Evolutionary conservation across 495 filamentous ascomycete species (phyloP), one percentile per base, ranked within the genome.

Genomic region (Patellaria atrata): DNA sequence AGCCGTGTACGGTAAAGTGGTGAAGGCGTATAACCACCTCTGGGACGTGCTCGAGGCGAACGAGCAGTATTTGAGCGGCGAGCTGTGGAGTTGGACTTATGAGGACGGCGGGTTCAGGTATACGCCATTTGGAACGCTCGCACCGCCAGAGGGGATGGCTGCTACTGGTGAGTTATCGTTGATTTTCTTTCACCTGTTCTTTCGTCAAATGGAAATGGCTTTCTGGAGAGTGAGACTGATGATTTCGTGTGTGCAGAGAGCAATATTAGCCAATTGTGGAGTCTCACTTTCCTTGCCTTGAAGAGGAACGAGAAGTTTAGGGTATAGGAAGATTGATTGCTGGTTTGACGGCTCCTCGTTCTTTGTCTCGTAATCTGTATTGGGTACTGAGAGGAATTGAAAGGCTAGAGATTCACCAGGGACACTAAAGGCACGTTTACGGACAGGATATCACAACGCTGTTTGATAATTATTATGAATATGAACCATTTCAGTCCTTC

Each of bases 11-110:
- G 37, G 26, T 2, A 72, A 72, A 35, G 58, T 73, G 2, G 51
- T 62, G 36, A 47, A 49, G 1, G 73, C 71, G 18, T 77, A 79
- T 50, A 70, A 70, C 42, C 50, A 55, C 16, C 60, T 77, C 13
- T 77, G 73, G 73, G 60, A 71, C 41, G 47, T 63, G 3, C 71
- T 77, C 41, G 70, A 74, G 37, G 52, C 54, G 0, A 76, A 75
- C 45, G 24, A 37, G 19, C 52, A 46, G 4, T 56, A 70, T 37
- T 57, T 78, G 27, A 67, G 63, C 23, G 53, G 48, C 12, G 75
- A 79, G 40, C 69, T 77, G 2, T 78, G 72, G 75, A 71, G 63
- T 25, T 79, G 72, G 73, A 47, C 56, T 21, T 77, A 70, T 48
- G 45, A 41, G 5, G 43, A 65, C 48, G 59, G 48, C 4, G 50